These are phyloP conservation scores for Hypomyces perniciosus DNA, from an alignment of 2,329 filamentous ascomycete genomes.

Conservation along the genomic window DNA sequence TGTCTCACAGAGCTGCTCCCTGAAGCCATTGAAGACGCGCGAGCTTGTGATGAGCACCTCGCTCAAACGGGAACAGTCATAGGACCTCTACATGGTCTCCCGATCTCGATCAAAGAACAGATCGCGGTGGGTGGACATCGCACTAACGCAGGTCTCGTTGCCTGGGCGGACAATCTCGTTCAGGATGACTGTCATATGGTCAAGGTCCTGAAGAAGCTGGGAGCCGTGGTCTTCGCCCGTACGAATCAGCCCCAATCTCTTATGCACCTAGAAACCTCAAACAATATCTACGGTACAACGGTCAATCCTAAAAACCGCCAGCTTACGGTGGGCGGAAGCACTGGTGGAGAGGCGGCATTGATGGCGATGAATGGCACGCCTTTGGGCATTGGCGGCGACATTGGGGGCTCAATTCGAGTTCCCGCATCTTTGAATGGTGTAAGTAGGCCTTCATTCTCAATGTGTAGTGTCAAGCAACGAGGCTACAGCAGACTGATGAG, in stretches of 20 bases:
- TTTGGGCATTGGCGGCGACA: conserved; percentile 55
- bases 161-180: conserved; percentile 8
- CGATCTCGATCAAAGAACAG: conserved; percentile 9
- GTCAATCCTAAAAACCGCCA: conserved; percentile 5
- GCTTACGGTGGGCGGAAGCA: conserved; percentile 7
- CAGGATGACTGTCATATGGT: conserved; percentile 3
- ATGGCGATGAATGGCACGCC: conserved; percentile 49
- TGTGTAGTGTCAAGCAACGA: no score
- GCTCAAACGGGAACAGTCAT: conserved; percentile 3
- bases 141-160: conserved; percentile 6
- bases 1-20: conserved; percentile 9
- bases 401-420: conserved; percentile 24
- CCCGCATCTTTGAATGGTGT: conserved; percentile 6
- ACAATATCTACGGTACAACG: conserved; percentile 10
- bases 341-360: conserved; percentile 56
- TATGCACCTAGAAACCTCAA: conserved; percentile 10
- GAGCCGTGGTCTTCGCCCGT: conserved; percentile 9
- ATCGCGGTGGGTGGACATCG: not conserved
- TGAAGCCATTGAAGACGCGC: conserved; percentile 8
- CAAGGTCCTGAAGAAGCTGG: conserved; percentile 5
- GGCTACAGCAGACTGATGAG: not conserved
- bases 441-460: not conserved
- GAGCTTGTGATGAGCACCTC: conserved; percentile 7
- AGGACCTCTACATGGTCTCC: conserved; percentile 11
- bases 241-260: conserved; percentile 7